Evolutionary conservation across 1,284 basidiomycete genomes (phyloP), one percentile per base, ranked within the genome.

Genomic region (Boletus albobrunnescens): DNA sequence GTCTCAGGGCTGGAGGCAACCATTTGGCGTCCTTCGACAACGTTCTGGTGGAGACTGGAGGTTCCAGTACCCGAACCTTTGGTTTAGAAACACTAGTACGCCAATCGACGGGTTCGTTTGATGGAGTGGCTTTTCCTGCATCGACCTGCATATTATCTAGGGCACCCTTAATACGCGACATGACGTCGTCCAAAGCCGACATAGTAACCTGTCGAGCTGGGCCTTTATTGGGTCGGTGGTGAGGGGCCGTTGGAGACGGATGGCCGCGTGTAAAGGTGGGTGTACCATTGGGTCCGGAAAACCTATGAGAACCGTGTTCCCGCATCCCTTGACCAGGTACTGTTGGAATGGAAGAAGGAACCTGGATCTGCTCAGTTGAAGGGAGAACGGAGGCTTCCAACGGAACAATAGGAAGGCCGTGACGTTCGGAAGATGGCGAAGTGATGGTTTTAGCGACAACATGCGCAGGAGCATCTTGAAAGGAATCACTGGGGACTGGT

Each of bases 91-190:
- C 36, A 46, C 44, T 22, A 27, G 27, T 16, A 31, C 53, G 60
- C 51, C 55, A 49, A 20, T 64, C 63, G 4, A 32, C 30, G 26
- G 37, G 30, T 32, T 68, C 65, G 23, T 48, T 59, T 35, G 39
- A 50, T 36, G 44, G 39, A 36, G 36, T 12, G 1, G 45, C 51
- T 23, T 52, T 64, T 44, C 51, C 63, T 31, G 51, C 60, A 37
- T 66, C 53, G 24, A 73, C 68, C 45, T 87, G 81, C 78, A 89
- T 87, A 31, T 77, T 78, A 61, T 82, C 78, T 59, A 95, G 70
- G 4, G 85, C 92, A 19, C 88, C 91, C 61, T 88, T 92, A 59
- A 96, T 91, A 24, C 91, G 79, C 6, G 87, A 91, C 77, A 96
- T 87, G 44, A 84, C 82, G 60, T 91, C 86, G 59, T 93, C 86